These are phyloP conservation scores for Yarrowia osloensis DNA, from an alignment of 805 yeast species.

Conservation along the genomic window DNA sequence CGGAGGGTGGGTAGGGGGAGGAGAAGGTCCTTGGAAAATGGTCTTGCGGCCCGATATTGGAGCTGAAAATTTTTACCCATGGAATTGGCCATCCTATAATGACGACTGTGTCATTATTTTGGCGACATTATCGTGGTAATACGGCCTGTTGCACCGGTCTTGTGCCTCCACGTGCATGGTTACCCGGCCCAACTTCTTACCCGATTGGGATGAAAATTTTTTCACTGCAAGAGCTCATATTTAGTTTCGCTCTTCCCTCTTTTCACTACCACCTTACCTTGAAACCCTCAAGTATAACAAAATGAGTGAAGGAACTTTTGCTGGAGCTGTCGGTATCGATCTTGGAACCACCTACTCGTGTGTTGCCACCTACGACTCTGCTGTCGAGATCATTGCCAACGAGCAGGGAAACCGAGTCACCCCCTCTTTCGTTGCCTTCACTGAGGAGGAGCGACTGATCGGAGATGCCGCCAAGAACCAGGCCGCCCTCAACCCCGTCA, in stretches of 20 bases:
- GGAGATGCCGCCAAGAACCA: constrained; percentile 98
- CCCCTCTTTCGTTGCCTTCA: constrained; percentile 94
- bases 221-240: constrained; percentile 20
- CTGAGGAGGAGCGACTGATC: constrained; percentile 87
- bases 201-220: constrained; percentile 31
- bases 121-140: background rate
- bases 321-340: constrained; percentile 99
- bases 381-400: constrained; percentile 94
- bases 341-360: constrained; percentile 95
- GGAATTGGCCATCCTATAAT: background rate
- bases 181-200: constrained; percentile 9
- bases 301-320: constrained; percentile 84
- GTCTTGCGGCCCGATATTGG: background rate
- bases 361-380: constrained; percentile 92
- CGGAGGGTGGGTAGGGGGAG: background rate
- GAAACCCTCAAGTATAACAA: constrained; percentile 18
- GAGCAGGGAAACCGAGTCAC: constrained; percentile 99
- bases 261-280: constrained; percentile 28
- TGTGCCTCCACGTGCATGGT: constrained; percentile 16
- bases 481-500: constrained; percentile 89
- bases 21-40: background rate
- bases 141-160: background rate
- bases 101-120: background rate
- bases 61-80: background rate
- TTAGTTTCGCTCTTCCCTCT: constrained; percentile 22